These are phyloP conservation scores for Chytriomyces sp. DNA, from an alignment of 192 early-diverging fungal species.

Conservation along the genomic window DNA sequence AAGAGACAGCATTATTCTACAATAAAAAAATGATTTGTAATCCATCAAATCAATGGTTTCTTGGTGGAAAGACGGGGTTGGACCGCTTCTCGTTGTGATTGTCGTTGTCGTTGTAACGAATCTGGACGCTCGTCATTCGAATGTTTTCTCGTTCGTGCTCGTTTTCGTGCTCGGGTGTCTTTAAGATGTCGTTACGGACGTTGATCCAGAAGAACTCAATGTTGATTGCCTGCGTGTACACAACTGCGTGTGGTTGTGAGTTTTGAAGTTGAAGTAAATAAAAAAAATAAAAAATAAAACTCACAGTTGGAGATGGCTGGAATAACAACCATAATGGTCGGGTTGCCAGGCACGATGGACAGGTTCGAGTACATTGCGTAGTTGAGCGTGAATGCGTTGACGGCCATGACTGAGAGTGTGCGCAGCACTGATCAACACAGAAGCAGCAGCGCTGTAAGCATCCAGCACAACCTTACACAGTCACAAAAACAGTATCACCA, in stretches of 20 bases:
- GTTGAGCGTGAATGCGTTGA: conserved; percentile 4
- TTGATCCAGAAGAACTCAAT: conserved; percentile 2
- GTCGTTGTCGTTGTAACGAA: neutral
- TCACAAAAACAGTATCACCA: neutral
- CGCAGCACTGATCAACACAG: neutral
- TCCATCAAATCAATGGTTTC: neutral
- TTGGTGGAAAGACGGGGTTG: neutral
- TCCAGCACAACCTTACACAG: neutral
- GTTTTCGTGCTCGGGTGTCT: neutral
- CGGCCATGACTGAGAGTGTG: neutral
- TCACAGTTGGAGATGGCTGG: neutral
- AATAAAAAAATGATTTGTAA: neutral
- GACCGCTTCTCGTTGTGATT: neutral
- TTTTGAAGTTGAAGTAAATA: neutral
- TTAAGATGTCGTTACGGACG: neutral
- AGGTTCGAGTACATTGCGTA: neutral
- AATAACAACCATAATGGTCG: neutral
- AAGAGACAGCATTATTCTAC: neutral
- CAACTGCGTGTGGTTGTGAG: neutral
- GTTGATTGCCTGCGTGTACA: conserved; percentile 4
- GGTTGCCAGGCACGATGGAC: neutral
- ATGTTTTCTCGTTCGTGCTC: neutral
- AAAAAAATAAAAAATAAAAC: neutral
- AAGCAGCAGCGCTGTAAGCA: neutral
- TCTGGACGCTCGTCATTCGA: neutral